Conservation (phyloP, 1,284 basidiomycete species). For the Ceraceosorus guamensis region DNA sequence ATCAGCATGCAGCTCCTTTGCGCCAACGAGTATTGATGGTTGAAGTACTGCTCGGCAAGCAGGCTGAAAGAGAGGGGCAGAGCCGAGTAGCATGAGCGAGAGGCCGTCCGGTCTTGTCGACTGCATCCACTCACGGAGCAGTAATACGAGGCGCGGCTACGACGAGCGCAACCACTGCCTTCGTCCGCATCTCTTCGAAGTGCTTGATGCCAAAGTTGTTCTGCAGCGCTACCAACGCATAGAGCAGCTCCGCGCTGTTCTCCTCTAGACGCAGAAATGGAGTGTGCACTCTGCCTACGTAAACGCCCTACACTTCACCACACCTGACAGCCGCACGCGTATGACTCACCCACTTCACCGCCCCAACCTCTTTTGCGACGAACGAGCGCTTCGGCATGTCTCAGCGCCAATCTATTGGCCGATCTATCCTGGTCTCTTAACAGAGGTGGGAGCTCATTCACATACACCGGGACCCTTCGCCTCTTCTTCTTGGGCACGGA, state of each 20-base stretch:
- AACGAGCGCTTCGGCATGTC: slow-evolving; percentile 24
- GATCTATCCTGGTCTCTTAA: slow-evolving; percentile 27
- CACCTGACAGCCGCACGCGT: slow-evolving; percentile 49
- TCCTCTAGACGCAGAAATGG: slow-evolving; percentile 57
- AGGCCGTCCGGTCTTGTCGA: no score
- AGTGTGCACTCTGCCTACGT: slow-evolving; percentile 10
- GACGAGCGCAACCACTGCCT: slow-evolving; percentile 69
- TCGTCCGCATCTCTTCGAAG: slow-evolving; percentile 72
- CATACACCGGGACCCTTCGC: slow-evolving; percentile 45
- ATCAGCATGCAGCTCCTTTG: slow-evolving; percentile 79
- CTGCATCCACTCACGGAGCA: slow-evolving; percentile 61
- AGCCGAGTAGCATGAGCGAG: no score
- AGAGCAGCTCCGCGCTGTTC: slow-evolving; percentile 73
- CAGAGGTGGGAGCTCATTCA: slow-evolving; percentile 45
- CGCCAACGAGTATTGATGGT: slow-evolving; percentile 75
- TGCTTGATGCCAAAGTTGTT: slow-evolving; percentile 73
- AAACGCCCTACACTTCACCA: slow-evolving; percentile 51
- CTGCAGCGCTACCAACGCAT: slow-evolving; percentile 66
- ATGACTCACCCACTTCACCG: slow-evolving; percentile 16
- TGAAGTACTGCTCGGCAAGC: slow-evolving; percentile 80
- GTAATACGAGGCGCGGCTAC: slow-evolving; percentile 67
- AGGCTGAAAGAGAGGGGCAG: background rate
- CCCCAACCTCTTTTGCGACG: slow-evolving; percentile 29
- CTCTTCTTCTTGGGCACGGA: slow-evolving; percentile 18
- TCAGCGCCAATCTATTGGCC: slow-evolving; percentile 18